Evolutionary conservation across 208 protist genomes (phyloP), one percentile per base, ranked within the genome.

Genomic region (Tritrichomonas musculus): DNA sequence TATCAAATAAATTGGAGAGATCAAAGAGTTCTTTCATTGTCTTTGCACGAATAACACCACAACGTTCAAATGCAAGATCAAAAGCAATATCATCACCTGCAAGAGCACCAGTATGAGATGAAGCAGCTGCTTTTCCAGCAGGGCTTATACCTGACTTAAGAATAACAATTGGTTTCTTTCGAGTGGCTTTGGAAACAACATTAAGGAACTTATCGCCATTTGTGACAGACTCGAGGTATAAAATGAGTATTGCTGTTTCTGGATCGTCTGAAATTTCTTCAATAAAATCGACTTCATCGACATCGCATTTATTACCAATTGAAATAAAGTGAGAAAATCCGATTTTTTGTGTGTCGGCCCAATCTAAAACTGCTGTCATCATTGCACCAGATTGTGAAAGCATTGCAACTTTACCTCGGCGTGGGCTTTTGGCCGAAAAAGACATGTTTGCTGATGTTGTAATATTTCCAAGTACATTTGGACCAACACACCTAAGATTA

Each of bases 351-450:
- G 64, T 69, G 25, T 69, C 64, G 64, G 64, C 64, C 64, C 64
- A 69, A n/a, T 69, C 64, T n/a, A 69, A n/a, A 69, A 69, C 64
- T 69, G 64, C 64, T 69, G 64, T 69, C 64, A 69, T 69, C 64
- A 69, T 69, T 69, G 64, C 64, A 25, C 64, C 64, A 13, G 64
- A 69, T n/a, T 69, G 64, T n/a, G 64, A 69, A 13, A 69, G 5
- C 64, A 69, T 69, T n/a, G 64, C 64, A 33, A 69, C 64, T 17
- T n/a, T 17, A n/a, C 64, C 64, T 13, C 64, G 64, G 17, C 11
- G 11, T 13, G 64, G 64, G 11, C 17, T 69, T n/a, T 69, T 69
- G 22, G 27, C 27, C 8, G 64, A 69, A 69, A 69, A 69, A 8
- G 64, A 69, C 64, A 69, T 69, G 64, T 69, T 69, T 33, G 64